Conservation (phyloP, 202 grass and related monocot genomes). For the Panicum virgatum region DNA sequence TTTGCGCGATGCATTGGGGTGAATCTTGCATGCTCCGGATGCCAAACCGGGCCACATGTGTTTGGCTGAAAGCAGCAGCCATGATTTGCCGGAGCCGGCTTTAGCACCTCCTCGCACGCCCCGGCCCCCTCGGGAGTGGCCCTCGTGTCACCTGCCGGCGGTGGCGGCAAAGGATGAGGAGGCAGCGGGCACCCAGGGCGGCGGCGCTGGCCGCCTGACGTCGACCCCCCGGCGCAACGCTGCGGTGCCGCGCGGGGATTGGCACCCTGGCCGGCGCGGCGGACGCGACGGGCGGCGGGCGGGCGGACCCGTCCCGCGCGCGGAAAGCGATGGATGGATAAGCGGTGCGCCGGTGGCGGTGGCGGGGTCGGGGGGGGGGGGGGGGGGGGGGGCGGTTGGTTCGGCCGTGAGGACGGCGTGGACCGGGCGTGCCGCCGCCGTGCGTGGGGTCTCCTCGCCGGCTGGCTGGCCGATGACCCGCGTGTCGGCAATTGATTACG, state of each 20-base stretch:
- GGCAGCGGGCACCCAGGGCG: no score
- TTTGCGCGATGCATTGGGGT: no score
- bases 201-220: no score
- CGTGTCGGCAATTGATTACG: conserved; percentile 52
- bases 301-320: neutral
- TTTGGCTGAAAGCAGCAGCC: conserved; percentile 12
- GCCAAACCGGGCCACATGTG: neutral
- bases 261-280: neutral
- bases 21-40: neutral
- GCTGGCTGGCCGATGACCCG: conserved; percentile 29
- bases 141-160: conserved; percentile 1
- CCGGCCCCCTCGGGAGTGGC: neutral
- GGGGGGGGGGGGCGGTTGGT: neutral
- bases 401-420: conserved; percentile 19
- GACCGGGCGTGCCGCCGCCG: neutral
- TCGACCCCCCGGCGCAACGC: neutral
- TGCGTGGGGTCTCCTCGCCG: neutral
- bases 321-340: neutral
- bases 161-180: neutral
- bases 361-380: no score
- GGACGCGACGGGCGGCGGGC: neutral
- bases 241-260: conserved; percentile 28
- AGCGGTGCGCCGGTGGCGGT: neutral
- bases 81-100: neutral
- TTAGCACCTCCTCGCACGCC: neutral